Evolutionary conservation across 345 rosid genomes (phyloP).

Genomic region (Camelina neglecta): DNA sequence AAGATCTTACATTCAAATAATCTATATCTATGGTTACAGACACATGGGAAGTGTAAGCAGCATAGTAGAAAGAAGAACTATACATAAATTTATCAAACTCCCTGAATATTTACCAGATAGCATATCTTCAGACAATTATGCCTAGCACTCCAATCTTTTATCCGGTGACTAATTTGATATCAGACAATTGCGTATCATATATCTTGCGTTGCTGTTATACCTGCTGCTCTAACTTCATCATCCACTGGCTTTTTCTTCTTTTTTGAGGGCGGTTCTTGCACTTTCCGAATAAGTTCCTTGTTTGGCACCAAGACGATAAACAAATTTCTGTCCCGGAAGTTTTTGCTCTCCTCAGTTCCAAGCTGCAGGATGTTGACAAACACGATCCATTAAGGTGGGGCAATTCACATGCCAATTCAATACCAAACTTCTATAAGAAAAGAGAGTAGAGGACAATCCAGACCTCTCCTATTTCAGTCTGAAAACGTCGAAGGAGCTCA

Average conservation of each 20-base stretch:
- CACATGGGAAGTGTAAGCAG: constrained; percentile 29
- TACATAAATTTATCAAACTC: constrained; percentile 28
- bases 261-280: constrained; percentile 65
- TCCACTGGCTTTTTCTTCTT: constrained; percentile 57
- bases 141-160: constrained; percentile 3
- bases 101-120: background rate
- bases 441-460: background rate
- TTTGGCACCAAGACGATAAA: constrained; percentile 83
- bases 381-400: background rate
- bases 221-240: constrained; percentile 63
- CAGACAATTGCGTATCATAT: constrained; percentile 16
- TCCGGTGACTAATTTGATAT: background rate
- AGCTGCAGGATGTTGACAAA: constrained; percentile 55
- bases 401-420: background rate
- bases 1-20: constrained; percentile 21
- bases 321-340: constrained; percentile 71
- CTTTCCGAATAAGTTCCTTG: constrained; percentile 67
- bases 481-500: constrained; percentile 81
- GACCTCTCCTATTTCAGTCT: constrained; percentile 93
- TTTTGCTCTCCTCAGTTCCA: constrained; percentile 86
- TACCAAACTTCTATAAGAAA: background rate
- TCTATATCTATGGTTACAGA: constrained; percentile 33
- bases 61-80: constrained; percentile 30
- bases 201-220: constrained; percentile 30
- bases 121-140: constrained; percentile 23